Evolutionary conservation across 306 rosid genomes (phyloP), one percentile per base, ranked within the genome.

Genomic region (Astragalus membranaceus): DNA sequence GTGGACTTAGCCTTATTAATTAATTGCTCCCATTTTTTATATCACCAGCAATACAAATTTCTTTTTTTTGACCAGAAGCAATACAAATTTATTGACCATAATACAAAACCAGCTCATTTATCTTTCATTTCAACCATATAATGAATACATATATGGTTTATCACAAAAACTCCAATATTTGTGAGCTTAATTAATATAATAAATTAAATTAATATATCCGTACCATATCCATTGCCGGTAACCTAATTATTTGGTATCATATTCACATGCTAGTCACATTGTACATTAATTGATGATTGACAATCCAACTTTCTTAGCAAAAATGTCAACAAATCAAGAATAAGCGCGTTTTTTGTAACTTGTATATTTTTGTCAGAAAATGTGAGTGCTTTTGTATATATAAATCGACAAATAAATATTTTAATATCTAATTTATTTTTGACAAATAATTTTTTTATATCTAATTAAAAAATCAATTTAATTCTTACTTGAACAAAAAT

Each of bases 31-130:
- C 54, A 56, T 53, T n/a, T 49, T 70, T 61, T 37, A 52, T 50
- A 39, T 20, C 47, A 8, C 35, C 39, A 12, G 3, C 72, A 14
- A 46, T 41, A 6, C 2, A 73, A 53, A 9, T 66, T 72, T 67
- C 7, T 75, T 23, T 23, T 23, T n/a, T n/a, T n/a, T n/a, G n/a
- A n/a, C n/a, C n/a, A n/a, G n/a, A n/a, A 12, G 3, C 72, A 14
- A 46, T 41, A 6, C 2, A 73, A 53, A 9, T 66, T 72, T 67
- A 5, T 75, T 74, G 11, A 70, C 64, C 79, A 53, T 33, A 67
- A 65, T 51, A 69, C 64, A 69, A 44, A 85, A 11, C 70, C 87
- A 75, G 77, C 85, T 78, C 65, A 64, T 63, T 17, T 64, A 48
- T 61, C 12, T 10, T 66, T 75, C 55, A 36, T 70, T 51, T 42